Percentiles rank a stretch among this genome's conserved stretches.
phyloP scores from a whole-genome alignment of 371 early-diverging fungal genomes.

The Mortierella sp. region DNA sequence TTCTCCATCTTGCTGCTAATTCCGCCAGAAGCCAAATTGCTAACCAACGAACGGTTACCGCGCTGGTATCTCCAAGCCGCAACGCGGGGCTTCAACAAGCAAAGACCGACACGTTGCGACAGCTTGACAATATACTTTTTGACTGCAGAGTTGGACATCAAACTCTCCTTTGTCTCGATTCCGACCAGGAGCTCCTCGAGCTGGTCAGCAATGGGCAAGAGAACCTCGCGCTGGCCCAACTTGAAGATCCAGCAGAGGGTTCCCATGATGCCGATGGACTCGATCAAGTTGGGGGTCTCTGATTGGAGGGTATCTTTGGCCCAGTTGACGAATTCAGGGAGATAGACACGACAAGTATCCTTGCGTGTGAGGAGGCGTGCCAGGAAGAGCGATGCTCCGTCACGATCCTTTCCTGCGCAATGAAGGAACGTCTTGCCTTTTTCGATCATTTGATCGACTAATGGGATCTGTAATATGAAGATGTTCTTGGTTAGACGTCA shows the following conservation, averaged over 20 bases:
- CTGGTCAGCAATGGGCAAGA: slow-evolving; percentile 72
- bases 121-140: slow-evolving; percentile 87
- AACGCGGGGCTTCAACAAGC: slow-evolving; percentile 77
- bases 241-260: slow-evolving; percentile 81
- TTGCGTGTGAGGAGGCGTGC: slow-evolving; percentile 81
- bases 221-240: slow-evolving; percentile 72
- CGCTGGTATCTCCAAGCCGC: slow-evolving; percentile 86
- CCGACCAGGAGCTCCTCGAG: slow-evolving; percentile 65
- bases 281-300: slow-evolving; percentile 24
- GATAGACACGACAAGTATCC: slow-evolving; percentile 44
- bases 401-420: slow-evolving; percentile 86
- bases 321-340: slow-evolving; percentile 57
- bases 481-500: neutral
- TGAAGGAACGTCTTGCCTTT: slow-evolving; percentile 67
- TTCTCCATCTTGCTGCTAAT: slow-evolving; percentile 13
- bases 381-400: slow-evolving; percentile 86
- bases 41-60: slow-evolving; percentile 59
- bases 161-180: slow-evolving; percentile 67
- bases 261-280: slow-evolving; percentile 71
- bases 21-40: slow-evolving; percentile 22
- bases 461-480: slow-evolving; percentile 56
- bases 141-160: slow-evolving; percentile 78
- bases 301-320: slow-evolving; percentile 21
- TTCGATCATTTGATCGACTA: slow-evolving; percentile 68
- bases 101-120: slow-evolving; percentile 85